Conservation (phyloP, 768 basidiomycete genomes). For the Boletus fagicola region DNA sequence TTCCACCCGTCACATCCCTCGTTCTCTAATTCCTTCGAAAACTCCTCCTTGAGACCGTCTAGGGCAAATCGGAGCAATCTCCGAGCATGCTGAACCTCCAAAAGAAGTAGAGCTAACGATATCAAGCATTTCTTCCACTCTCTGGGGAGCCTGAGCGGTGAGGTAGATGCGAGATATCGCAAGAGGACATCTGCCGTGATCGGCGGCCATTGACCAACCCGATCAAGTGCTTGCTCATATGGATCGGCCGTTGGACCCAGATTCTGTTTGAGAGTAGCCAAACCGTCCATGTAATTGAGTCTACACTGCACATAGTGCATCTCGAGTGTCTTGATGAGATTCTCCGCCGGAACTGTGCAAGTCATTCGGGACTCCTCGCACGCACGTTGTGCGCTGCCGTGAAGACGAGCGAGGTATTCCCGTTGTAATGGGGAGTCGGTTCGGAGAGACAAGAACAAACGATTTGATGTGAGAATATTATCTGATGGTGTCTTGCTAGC, state of each 20-base stretch:
- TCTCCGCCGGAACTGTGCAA: not conserved
- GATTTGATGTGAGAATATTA: too few species aligned
- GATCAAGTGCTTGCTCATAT: conserved; percentile 3
- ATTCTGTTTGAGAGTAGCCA: not conserved
- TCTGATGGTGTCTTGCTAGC: not conserved
- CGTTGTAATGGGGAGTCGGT: conserved; percentile 2
- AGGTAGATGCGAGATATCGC: too few species aligned
- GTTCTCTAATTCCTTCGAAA: conserved; percentile 4
- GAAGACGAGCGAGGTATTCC: not conserved
- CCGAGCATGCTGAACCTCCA: too few species aligned
- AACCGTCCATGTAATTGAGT: not conserved
- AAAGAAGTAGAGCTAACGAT: too few species aligned
- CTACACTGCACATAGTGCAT: conserved; percentile 1
- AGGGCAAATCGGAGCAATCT: too few species aligned
- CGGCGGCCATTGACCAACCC: conserved; percentile 33
- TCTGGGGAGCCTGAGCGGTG: too few species aligned
- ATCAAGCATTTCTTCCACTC: too few species aligned
- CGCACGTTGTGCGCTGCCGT: not conserved
- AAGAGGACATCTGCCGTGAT: too few species aligned
- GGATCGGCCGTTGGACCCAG: conserved; percentile 9
- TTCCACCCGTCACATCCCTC: conserved; percentile 14
- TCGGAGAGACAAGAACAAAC: too few species aligned
- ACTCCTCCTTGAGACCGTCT: too few species aligned
- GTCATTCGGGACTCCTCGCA: not conserved
- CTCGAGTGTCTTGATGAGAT: not conserved